These are phyloP conservation scores for Barnettozyma sucrosica DNA, from an alignment of 805 yeast genomes.

Conservation along the genomic window DNA sequence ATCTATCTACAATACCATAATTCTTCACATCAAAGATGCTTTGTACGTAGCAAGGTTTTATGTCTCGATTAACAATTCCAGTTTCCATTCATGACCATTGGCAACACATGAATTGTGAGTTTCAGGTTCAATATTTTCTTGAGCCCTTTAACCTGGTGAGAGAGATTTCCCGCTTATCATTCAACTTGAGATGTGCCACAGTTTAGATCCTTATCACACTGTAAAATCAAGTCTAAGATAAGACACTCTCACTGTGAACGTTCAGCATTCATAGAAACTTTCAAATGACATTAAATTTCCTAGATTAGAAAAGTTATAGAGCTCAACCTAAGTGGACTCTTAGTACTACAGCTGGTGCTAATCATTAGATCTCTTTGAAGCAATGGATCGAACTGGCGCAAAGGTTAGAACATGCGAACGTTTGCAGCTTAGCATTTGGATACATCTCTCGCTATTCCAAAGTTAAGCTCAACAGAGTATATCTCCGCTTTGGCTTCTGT, in stretches of 20 bases:
- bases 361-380: background rate
- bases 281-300: background rate
- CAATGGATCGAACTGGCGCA: background rate
- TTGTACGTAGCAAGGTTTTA: no score
- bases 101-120: no score
- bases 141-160: no score
- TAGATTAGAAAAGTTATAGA: background rate
- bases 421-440: background rate
- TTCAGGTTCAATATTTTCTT: no score
- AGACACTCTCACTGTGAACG: no score
- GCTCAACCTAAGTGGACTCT: background rate
- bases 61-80: no score
- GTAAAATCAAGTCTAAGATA: no score
- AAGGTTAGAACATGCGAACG: background rate
- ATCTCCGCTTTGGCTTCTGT: background rate
- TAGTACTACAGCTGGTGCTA: background rate
- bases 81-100: no score
- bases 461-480: background rate
- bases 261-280: background rate
- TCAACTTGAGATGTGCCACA: background rate
- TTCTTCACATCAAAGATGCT: no score
- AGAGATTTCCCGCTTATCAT: background rate
- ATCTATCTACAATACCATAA: no score
- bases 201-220: background rate
- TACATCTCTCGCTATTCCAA: background rate